A percentile compares a stretch with the other conserved stretches of the same genome.
phyloP scores from a whole-genome alignment of 1,139 yeast genomes.

The Torulaspora pretoriensis region DNA sequence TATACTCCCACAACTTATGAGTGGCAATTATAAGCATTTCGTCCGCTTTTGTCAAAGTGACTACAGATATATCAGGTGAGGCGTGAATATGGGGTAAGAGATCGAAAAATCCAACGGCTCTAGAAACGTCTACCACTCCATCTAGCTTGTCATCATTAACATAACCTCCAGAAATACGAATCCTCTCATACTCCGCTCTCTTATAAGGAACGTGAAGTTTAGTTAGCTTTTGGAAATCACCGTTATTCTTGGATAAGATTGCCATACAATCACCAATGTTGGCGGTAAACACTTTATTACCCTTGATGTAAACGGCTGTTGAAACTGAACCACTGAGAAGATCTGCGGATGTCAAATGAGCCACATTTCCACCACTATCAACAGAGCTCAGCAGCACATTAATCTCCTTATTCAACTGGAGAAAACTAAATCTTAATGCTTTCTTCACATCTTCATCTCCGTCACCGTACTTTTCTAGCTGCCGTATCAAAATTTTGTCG shows the following conservation, averaged over 20 bases:
- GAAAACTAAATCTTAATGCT: slow-evolving; percentile 76
- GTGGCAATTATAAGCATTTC: slow-evolving; percentile 87
- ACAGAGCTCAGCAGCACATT: slow-evolving; percentile 43
- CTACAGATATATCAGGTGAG: slow-evolving; percentile 71
- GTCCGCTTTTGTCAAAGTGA: slow-evolving; percentile 62
- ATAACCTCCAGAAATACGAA: slow-evolving; percentile 86
- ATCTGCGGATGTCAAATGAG: slow-evolving; percentile 54
- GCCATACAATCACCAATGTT: slow-evolving; percentile 91
- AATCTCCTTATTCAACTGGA: slow-evolving; percentile 76
- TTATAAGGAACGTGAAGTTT: slow-evolving; percentile 82
- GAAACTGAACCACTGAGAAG: slow-evolving; percentile 82
- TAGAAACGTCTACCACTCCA: slow-evolving; percentile 74
- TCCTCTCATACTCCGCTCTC: slow-evolving; percentile 76
- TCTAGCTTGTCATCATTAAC: slow-evolving; percentile 85
- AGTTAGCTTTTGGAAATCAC: slow-evolving; percentile 70
- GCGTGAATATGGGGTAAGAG: slow-evolving; percentile 85
- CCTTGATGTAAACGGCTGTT: slow-evolving; percentile 73
- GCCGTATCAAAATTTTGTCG: slow-evolving; percentile 61
- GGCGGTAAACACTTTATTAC: slow-evolving; percentile 69
- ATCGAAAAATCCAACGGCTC: slow-evolving; percentile 90
- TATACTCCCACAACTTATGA: slow-evolving; percentile 77
- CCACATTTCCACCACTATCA: slow-evolving; percentile 35
- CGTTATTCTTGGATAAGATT: slow-evolving; percentile 71
- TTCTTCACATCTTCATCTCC: slow-evolving; percentile 47
- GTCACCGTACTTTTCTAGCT: slow-evolving; percentile 60